phyloP scores from a whole-genome alignment of 2,329 filamentous ascomycete genomes.

The Sarocladium kiliense region DNA sequence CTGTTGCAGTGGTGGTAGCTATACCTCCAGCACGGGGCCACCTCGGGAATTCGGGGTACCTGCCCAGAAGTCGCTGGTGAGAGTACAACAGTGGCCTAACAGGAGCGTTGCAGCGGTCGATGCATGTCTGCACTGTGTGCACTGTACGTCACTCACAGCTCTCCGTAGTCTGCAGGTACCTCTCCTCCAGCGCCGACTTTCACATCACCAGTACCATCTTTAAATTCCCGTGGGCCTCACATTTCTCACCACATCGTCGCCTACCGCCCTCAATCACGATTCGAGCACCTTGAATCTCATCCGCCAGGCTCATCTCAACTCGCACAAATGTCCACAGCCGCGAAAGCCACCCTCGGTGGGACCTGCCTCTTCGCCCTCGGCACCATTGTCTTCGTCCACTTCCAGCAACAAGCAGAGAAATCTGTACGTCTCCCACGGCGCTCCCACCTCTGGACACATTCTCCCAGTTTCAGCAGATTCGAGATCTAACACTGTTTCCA shows the following conservation, averaged over 20 bases:
- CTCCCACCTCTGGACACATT: too few species aligned
- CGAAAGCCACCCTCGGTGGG: constrained; percentile 76
- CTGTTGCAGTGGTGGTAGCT: neutral
- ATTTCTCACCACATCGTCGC: neutral
- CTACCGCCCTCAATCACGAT: neutral
- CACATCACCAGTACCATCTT: neutral
- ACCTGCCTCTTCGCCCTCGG: constrained; percentile 71
- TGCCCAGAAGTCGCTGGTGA: neutral
- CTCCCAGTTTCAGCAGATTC: too few species aligned
- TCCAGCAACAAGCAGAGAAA: constrained; percentile 79
- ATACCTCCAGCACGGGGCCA: constrained; percentile 3
- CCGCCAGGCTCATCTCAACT: neutral
- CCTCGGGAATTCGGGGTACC: constrained; percentile 7
- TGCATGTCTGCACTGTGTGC: neutral
- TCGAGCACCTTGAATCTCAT: too few species aligned
- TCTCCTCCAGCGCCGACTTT: neutral
- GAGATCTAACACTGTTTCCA: neutral
- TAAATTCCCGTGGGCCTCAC: neutral
- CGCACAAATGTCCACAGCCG: constrained; percentile 78
- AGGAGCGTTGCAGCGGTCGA: neutral
- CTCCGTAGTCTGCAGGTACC: neutral
- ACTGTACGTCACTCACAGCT: neutral
- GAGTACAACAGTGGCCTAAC: neutral
- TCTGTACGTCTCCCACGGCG: constrained; percentile 49
- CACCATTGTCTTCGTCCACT: constrained; percentile 84